Evolutionary conservation across 768 basidiomycete genomes (phyloP), one percentile per base, ranked within the genome.

Genomic region (Auriculariales sp.): DNA sequence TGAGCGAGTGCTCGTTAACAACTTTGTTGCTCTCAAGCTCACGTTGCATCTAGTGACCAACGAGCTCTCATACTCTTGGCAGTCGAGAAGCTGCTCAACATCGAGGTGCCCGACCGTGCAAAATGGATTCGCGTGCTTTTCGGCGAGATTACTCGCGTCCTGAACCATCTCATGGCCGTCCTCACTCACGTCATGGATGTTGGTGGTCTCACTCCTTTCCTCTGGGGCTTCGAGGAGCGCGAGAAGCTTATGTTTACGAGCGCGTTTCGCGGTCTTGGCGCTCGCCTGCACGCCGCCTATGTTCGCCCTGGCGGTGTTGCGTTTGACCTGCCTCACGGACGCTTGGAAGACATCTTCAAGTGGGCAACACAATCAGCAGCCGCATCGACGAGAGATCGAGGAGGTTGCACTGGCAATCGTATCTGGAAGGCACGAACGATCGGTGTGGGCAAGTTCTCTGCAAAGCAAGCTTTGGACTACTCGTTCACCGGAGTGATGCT

Each of bases 181-280:
- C 76, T 99, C 34, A 88, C 93, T 1, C 90, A 93, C 65, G 83
- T 87, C 48, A 92, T 91, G 87, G 91, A 99, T 60, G 94, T 99
- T 54, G 94, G 94, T 63, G 94, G 90, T 52, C 78, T 99, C 9
- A 99, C 94, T 2, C 94, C 94, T 31, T 99, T 97, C 81, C 72
- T 99, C 28, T 99, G 94, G 92, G 94, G 94, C 58, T 98, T 98
- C 73, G 94, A 98, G 67, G 94, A 99, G 66, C 90, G 94, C 50
- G 94, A 98, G 70, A 99, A 99, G 72, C 79, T 98, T 55, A 98
- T 98, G 94, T 94, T 98, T 63, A 98, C 97, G 68, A 98, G 98
- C 65, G 94, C 98, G 68, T n/a, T n/a, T n/a, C 91, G 94, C 50
- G 94, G 97, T 33, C 97, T 93, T 7, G 94, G 94, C 55, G 94